phyloP scores from a whole-genome alignment of 495 filamentous ascomycete genomes.

The Clavariopsis aquatica region DNA sequence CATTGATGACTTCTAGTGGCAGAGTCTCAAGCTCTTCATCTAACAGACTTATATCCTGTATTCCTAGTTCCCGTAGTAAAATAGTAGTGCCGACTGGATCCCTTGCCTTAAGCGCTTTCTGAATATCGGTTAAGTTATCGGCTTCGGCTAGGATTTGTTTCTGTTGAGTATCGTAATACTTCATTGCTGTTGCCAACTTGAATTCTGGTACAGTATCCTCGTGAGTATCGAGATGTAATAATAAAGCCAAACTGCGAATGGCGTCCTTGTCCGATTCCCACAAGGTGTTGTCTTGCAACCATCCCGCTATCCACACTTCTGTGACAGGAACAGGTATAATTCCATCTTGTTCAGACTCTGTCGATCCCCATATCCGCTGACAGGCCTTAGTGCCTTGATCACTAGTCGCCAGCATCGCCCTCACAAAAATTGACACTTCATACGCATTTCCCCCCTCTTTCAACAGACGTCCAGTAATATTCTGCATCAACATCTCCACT shows the following conservation, averaged over 20 bases:
- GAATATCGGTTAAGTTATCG: constrained; percentile 15
- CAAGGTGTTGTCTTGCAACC: constrained; percentile 16
- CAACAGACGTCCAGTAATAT: constrained; percentile 3
- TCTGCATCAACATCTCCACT: constrained; percentile 26
- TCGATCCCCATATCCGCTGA: constrained; percentile 12
- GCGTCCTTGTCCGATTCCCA: constrained; percentile 16
- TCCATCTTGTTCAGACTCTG: constrained; percentile 10
- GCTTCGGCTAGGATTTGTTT: constrained; percentile 24
- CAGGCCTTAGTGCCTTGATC: constrained; percentile 20
- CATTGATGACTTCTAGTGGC: constrained; percentile 23
- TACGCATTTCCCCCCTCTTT: constrained; percentile 12
- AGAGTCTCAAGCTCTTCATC: constrained; percentile 34
- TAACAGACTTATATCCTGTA: constrained; percentile 23
- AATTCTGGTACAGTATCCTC: constrained; percentile 9
- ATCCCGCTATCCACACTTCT: constrained; percentile 18
- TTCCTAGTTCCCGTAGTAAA: constrained; percentile 24
- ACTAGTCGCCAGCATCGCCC: neutral
- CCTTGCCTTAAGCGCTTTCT: constrained; percentile 15
- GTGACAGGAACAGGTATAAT: neutral
- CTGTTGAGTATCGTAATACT: constrained; percentile 19
- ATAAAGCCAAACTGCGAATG: constrained; percentile 10
- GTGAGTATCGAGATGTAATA: constrained; percentile 16
- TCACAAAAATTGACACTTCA: constrained; percentile 6
- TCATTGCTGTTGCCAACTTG: constrained; percentile 19
- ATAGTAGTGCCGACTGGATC: constrained; percentile 31